Percentiles rank a stretch among this genome's conserved stretches.
Conservation (phyloP, 176 grass and related monocot genomes). For the Oryza glumipatula region DNA sequence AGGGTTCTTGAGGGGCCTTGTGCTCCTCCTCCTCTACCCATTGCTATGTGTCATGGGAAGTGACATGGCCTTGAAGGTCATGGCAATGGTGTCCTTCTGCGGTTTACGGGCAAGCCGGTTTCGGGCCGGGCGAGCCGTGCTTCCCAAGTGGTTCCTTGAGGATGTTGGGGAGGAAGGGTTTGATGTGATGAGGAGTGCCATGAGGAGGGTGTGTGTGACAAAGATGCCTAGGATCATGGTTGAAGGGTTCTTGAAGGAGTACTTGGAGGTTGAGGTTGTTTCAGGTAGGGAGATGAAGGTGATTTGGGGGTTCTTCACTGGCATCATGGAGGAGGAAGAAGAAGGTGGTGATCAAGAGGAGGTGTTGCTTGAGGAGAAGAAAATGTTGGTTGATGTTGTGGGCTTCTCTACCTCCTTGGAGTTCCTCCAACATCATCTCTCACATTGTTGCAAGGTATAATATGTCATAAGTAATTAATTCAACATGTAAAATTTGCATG, state of each 20-base stretch:
- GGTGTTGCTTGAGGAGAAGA: neutral
- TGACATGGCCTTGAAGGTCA: slow-evolving; percentile 10
- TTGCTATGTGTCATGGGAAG: slow-evolving; percentile 27
- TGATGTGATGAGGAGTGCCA: slow-evolving; percentile 20
- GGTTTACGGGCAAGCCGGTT: slow-evolving; percentile 47
- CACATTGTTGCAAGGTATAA: slow-evolving; percentile 64
- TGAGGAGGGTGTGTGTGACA: slow-evolving; percentile 41
- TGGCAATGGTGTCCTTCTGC: slow-evolving; percentile 62
- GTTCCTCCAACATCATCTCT: slow-evolving; percentile 28
- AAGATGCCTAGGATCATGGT: slow-evolving; percentile 74
- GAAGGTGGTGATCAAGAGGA: neutral
- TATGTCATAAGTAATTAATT: neutral
- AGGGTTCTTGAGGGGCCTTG: slow-evolving; percentile 49
- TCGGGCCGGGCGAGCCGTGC: slow-evolving; percentile 52
- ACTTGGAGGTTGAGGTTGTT: slow-evolving; percentile 47
- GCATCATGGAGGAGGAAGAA: slow-evolving; percentile 46
- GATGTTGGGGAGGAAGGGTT: slow-evolving; percentile 46
- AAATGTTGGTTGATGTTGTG: neutral
- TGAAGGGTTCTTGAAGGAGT: slow-evolving; percentile 62
- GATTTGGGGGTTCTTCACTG: slow-evolving; percentile 60
- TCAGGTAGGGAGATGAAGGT: slow-evolving; percentile 54
- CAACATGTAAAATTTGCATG: neutral
- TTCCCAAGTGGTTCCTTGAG: slow-evolving; percentile 78
- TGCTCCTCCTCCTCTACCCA: slow-evolving; percentile 55
- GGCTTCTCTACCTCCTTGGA: slow-evolving; percentile 34